Base-by-base conservation (phyloP, 140 eudicot genomes). In the Senecio squalidus region DNA sequence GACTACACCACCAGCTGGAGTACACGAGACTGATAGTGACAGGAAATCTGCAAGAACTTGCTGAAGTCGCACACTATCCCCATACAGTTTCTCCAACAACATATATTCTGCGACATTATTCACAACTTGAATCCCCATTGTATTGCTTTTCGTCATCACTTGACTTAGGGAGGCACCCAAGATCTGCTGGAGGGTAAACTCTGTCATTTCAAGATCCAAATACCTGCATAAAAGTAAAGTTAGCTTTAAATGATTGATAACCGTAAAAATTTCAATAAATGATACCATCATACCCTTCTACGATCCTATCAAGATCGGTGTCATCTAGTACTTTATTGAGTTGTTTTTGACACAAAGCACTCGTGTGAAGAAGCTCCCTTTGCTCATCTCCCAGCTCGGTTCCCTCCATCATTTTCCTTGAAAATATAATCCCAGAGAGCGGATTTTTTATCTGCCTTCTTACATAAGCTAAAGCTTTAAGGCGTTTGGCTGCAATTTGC, bases 121-220 rank as follows among this genome's bases (percentile, higher is more conserved):
- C 5, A 63, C 74, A 29, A 87, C 76, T 30, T 56, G 88, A 62
- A 91, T 79, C 30, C 88, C 86, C 86, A 83, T 86, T 55, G 58
- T 75, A 24, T 67, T 79, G 94, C 94, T 81, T 69, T 79, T 83
- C 47, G 82, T 62, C 91, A 91, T 83, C 4, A 82, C 77, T 78
- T 86, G 98, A 81, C 98, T 91, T 8, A 74, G 55, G 1, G 96
- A 72, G 40, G 98, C 92, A 63, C 84, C 78, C 73, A 83, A 66
- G 28, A 91, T 80, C n/a, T 83, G 84, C 6, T 79, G 84, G 33
- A 91, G 76, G 34, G 77, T 76, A 57, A 90, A 90, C 72, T 91
- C 98, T 20, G 78, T 70, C 98, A 91, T 91, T 70, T 91, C 98
- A 39, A 91, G 82, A 64, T 91, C 88, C 87, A 83, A 67, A 70